Percentiles rank a stretch among this genome's conserved stretches.
Evolutionary conservation across 192 early-diverging fungal species (phyloP).

Genomic region (Chytriomyces hyalinus): DNA sequence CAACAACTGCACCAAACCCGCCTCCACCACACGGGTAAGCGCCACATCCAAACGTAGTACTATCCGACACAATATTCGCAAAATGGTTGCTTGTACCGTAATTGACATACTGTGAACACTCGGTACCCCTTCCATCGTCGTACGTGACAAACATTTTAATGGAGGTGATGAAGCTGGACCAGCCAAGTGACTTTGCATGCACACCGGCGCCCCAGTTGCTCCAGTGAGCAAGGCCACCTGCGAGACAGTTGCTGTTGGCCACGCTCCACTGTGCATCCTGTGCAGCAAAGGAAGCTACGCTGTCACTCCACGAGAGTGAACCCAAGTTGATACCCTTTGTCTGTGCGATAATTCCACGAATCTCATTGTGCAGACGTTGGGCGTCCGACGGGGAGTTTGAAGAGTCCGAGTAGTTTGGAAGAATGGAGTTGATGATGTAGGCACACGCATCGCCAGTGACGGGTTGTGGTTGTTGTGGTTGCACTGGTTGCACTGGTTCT

Average conservation of each 20-base stretch:
- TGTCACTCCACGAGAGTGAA: not conserved
- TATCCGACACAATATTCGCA: no score
- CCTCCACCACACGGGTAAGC: no score
- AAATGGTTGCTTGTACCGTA: not conserved
- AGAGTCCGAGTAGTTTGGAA: not conserved
- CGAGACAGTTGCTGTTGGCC: not conserved
- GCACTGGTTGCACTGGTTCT: no score
- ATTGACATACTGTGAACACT: not conserved
- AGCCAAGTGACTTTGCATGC: not conserved
- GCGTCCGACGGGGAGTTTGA: not conserved
- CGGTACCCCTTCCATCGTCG: not conserved
- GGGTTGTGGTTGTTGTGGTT: no score
- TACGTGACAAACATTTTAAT: not conserved
- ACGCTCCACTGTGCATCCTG: not conserved
- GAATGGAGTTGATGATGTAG: not conserved
- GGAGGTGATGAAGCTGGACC: not conserved
- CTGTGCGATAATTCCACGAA: not conserved
- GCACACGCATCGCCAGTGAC: no score
- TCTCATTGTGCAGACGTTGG: not conserved
- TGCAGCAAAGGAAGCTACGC: not conserved
- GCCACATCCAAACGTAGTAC: no score
- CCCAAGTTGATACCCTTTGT: not conserved
- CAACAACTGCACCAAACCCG: no score
- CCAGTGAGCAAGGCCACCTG: not conserved
- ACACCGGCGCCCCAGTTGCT: not conserved